These are phyloP conservation scores for Bacterosira constricta DNA, from an alignment of 108 stramenopile species.

Conservation along the genomic window DNA sequence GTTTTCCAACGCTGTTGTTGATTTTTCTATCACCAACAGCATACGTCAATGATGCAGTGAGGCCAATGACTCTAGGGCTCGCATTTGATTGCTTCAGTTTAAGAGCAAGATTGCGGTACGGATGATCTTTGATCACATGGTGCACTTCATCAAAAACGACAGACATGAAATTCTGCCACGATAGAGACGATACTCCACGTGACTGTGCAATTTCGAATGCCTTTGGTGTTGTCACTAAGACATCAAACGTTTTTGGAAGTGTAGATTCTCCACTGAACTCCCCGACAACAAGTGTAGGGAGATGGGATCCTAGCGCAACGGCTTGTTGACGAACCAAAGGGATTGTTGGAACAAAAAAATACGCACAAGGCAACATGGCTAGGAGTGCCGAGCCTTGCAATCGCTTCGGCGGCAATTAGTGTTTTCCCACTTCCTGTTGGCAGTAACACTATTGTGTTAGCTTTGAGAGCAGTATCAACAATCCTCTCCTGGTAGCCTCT, in stretches of 20 bases:
- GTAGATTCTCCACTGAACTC: conserved; percentile 1
- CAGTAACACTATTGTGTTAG: conserved; percentile 32
- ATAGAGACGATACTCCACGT: background rate
- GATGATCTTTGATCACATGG: conserved; percentile 51
- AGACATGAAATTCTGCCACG: background rate
- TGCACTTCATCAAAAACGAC: conserved; percentile 52
- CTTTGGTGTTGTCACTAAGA: conserved; percentile 20
- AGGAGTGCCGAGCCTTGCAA: background rate
- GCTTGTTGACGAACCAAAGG: conserved; percentile 12
- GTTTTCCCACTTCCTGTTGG: conserved; percentile 38
- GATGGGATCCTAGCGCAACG: background rate
- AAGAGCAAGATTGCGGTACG: conserved; percentile 52
- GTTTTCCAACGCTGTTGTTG: conserved; percentile 17
- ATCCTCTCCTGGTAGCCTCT: conserved; percentile 27
- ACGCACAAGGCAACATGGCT: no score
- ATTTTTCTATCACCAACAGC: conserved; percentile 33
- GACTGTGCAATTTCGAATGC: conserved; percentile 10
- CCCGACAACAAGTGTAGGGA: background rate
- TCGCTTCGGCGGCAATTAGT: conserved; percentile 24
- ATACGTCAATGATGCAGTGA: conserved; percentile 52
- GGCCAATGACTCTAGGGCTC: conserved; percentile 25
- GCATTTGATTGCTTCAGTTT: conserved; percentile 14
- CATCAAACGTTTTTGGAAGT: conserved; percentile 1
- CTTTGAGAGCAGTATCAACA: conserved; percentile 4
- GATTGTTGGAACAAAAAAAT: conserved; percentile 23